Evolutionary conservation across 441 rosid species (phyloP).

Genomic region (Hypseocharis bilobata): DNA sequence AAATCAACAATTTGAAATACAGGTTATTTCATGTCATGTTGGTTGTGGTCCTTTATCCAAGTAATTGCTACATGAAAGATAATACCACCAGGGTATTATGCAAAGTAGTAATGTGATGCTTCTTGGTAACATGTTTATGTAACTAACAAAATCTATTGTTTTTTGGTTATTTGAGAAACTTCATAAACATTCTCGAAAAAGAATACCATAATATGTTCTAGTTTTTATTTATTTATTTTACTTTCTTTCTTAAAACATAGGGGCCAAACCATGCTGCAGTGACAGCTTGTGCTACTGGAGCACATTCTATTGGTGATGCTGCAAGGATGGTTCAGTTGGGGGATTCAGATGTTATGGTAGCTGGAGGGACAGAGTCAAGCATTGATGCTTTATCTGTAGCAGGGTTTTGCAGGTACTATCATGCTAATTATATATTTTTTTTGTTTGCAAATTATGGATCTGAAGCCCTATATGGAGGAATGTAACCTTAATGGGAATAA

Average conservation of each 20-base stretch:
- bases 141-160: neutral
- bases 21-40: neutral
- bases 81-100: neutral
- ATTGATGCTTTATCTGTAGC: constrained; percentile 89
- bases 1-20: neutral
- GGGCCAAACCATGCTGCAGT: constrained; percentile 98
- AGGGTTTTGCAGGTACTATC: constrained; percentile 72
- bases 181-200: constrained; percentile 1
- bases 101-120: neutral
- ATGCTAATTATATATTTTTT: constrained; percentile 1
- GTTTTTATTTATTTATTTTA: too few relatives aligned
- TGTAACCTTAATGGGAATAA: neutral
- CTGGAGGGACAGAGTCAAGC: constrained; percentile 94
- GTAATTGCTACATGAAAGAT: constrained; percentile 3
- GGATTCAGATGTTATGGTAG: constrained; percentile 87
- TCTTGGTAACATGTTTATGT: neutral
- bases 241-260: constrained; percentile 45
- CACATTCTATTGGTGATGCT: constrained; percentile 94
- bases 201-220: constrained; percentile 15
- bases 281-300: constrained; percentile 96
- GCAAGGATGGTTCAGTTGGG: constrained; percentile 93
- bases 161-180: constrained; percentile 4
- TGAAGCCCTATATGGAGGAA: neutral
- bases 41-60: constrained; percentile 7
- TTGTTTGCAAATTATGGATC: neutral